Percentiles rank a stretch among this genome's conserved stretches.
Conservation (phyloP, 2,329 filamentous ascomycete genomes). For the Purpureocillium takamizusanense region DNA sequence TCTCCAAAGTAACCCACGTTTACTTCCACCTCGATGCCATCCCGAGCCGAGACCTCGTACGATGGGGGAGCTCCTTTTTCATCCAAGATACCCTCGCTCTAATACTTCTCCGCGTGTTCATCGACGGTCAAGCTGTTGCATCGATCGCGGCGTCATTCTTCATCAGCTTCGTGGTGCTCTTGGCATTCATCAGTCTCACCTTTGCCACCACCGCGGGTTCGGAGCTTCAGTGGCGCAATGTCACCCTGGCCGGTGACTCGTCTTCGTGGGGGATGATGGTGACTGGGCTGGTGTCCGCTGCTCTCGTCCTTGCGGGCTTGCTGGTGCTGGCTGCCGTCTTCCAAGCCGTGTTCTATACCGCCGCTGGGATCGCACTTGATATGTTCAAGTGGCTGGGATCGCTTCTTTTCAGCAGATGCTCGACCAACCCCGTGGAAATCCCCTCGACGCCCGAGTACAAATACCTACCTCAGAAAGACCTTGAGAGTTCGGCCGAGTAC, state of each 20-base stretch:
- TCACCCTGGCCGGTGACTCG: conserved; percentile 19
- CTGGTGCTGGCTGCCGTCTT: conserved; percentile 13
- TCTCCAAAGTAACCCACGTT: conserved; percentile 19
- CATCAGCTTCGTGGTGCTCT: conserved; percentile 11
- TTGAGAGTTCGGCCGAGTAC: background rate
- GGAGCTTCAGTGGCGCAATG: conserved; percentile 25
- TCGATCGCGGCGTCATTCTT: conserved; percentile 9
- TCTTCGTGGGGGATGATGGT: conserved; percentile 20
- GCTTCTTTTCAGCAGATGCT: conserved; percentile 2
- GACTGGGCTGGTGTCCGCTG: conserved; percentile 18
- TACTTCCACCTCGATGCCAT: conserved; percentile 18
- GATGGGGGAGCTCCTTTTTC: conserved; percentile 23
- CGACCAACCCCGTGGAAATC: conserved; percentile 7
- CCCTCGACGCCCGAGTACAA: conserved; percentile 13
- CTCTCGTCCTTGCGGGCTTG: conserved; percentile 9
- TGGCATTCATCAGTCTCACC: conserved; percentile 15
- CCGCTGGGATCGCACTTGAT: conserved; percentile 13
- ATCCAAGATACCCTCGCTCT: conserved; percentile 20
- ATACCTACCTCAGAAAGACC: background rate
- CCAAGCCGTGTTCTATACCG: conserved; percentile 13
- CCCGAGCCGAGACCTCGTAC: conserved; percentile 14
- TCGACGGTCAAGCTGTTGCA: conserved; percentile 13
- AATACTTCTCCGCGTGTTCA: conserved; percentile 17
- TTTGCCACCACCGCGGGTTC: conserved; percentile 19
- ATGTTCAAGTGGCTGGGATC: conserved; percentile 15